Conservation (phyloP, 2,329 filamentous ascomycete species). For the Calycina herbarum region DNA sequence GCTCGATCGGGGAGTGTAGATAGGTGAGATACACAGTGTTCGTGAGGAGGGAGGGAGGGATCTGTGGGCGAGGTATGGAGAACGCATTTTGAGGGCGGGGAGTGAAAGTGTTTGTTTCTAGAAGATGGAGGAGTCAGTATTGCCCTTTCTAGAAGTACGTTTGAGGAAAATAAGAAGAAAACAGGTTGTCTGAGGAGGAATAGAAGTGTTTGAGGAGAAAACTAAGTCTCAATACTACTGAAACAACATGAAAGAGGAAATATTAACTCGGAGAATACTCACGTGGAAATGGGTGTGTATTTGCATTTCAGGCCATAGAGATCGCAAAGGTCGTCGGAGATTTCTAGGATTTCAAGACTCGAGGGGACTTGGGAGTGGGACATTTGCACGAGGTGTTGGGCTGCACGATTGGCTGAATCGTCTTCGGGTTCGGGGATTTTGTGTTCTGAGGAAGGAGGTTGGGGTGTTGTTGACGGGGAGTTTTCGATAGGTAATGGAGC, state of each 20-base stretch:
- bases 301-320: background rate
- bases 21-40: background rate
- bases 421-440: background rate
- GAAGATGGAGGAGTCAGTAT: too few relatives aligned
- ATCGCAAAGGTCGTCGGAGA: background rate
- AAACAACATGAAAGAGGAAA: too few relatives aligned
- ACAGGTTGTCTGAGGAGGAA: too few relatives aligned
- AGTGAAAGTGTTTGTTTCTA: background rate
- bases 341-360: background rate
- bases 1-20: background rate
- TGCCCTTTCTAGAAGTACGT: too few relatives aligned
- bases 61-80: background rate
- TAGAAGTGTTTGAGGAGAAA: too few relatives aligned
- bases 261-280: too few relatives aligned
- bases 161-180: too few relatives aligned
- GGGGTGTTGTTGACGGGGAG: background rate
- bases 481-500: background rate
- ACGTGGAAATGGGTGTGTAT: background rate
- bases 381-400: slow-evolving; percentile 1
- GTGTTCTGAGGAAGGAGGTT: background rate
- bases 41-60: background rate
- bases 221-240: too few relatives aligned
- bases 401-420: background rate
- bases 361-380: background rate
- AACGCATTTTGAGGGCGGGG: background rate